Evolutionary conservation across 495 filamentous ascomycete genomes (phyloP), one percentile per base, ranked within the genome.

Genomic region (Xylaria intraflava): DNA sequence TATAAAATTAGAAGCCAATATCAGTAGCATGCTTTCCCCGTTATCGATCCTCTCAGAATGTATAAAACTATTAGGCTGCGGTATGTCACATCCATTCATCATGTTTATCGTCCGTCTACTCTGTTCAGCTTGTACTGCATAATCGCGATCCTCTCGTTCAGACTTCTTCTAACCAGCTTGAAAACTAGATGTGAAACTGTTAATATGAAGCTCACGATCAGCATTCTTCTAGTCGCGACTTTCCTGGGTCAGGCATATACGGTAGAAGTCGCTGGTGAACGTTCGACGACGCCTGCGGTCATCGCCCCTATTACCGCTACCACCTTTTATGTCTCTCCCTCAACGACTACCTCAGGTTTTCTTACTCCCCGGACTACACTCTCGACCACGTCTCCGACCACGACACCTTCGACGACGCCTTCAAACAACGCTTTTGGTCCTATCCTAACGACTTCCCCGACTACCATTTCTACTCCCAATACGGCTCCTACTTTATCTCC

Each of bases 161-260:
- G n/a, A 35, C 29, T 33, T 12, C 16, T 16, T 1, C 20, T 3
- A 24, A 22, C 9, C n/a, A 20, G 16, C 17, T 22, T 27, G n/a
- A 20, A 12, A 29, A 12, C 35, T 31, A 2, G 40, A n/a, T 19
- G 12, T 9, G 35, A n/a, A n/a, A 16, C 12, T 33, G 6, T 38
- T 23, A 48, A 35, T 6, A 55, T 55, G 51, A 55, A 48, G 44
- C 5, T 26, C 52, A 41, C 16, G 24, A 12, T 8, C 1, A 24
- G 26, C 36, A 1, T 47, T 8, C 0, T 17, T n/a, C 3, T 35
- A 9, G 42, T 10, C 36, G 8, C 27, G 3, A 23, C 7, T 19
- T 2, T 26, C 6, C 17, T 20, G 41, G 9, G 11, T 20, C 20
- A 45, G 16, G 17, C 4, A 5, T 24, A 27, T 10, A 5, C 5